A percentile compares a stretch with the other conserved stretches of the same genome.
Evolutionary conservation across 129 eudicot genomes (phyloP).

Genomic region (Centrapalus pauciflorus): DNA sequence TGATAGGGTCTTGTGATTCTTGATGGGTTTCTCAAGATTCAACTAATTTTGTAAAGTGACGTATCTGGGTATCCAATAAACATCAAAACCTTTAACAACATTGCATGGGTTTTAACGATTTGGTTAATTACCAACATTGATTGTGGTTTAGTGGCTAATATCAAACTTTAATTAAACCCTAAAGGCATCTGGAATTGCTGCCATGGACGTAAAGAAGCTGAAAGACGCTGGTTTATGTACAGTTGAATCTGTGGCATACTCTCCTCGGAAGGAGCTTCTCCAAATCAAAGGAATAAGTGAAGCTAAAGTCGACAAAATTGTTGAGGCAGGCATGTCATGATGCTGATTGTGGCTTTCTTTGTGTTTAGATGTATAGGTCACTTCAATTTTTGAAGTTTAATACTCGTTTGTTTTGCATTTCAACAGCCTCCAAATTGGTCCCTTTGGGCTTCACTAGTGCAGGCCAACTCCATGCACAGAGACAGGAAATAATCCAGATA

Average conservation of each 20-base stretch:
- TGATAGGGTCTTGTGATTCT: background rate
- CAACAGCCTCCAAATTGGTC: constrained; percentile 79
- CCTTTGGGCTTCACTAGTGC: constrained; percentile 99
- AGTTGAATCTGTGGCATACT: constrained; percentile 89
- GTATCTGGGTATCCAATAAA: background rate
- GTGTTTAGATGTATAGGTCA: background rate
- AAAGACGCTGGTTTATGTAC: constrained; percentile 96
- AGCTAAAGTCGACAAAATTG: constrained; percentile 94
- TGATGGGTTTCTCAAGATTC: constrained; percentile 14
- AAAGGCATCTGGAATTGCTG: constrained; percentile 86
- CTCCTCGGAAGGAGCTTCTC: constrained; percentile 94
- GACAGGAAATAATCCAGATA: constrained; percentile 88
- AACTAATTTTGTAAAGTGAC: background rate
- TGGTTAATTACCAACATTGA: background rate
- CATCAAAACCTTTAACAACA: background rate
- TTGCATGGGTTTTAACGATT: background rate
- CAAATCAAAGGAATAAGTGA: constrained; percentile 96
- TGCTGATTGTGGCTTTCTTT: background rate
- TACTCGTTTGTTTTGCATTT: constrained; percentile 1
- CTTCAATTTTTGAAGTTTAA: background rate
- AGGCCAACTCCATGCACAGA: constrained; percentile 75
- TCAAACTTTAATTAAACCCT: constrained; percentile 4
- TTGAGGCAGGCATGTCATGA: constrained; percentile 74
- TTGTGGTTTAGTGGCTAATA: constrained; percentile 9
- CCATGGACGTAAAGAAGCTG: constrained; percentile 82